These are phyloP conservation scores for Candida broadrunensis DNA, from an alignment of 805 yeast species.

Conservation along the genomic window DNA sequence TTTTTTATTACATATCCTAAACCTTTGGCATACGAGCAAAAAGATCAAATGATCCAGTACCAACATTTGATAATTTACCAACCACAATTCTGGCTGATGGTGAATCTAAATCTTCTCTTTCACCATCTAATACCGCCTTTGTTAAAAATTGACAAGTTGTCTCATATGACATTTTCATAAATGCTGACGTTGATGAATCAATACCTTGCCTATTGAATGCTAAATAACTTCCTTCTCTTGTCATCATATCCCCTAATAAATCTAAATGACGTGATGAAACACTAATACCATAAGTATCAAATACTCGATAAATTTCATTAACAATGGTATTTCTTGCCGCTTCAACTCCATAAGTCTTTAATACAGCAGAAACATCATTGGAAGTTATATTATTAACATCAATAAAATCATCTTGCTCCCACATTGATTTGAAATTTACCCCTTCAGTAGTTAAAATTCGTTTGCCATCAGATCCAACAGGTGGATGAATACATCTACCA, in stretches of 20 bases:
- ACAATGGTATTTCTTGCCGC: slow-evolving; percentile 98
- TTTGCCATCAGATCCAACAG: slow-evolving; percentile 55
- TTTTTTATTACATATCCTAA: too few relatives aligned
- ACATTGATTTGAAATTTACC: slow-evolving; percentile 95
- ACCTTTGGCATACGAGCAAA: slow-evolving; percentile 53
- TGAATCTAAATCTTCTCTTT: slow-evolving; percentile 79
- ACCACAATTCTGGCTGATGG: slow-evolving; percentile 93
- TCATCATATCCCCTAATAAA: slow-evolving; percentile 97
- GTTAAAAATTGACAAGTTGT: slow-evolving; percentile 97
- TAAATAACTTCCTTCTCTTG: slow-evolving; percentile 94
- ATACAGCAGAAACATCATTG: slow-evolving; percentile 88
- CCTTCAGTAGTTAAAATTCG: slow-evolving; percentile 93
- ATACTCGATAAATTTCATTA: slow-evolving; percentile 91
- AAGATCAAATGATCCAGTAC: slow-evolving; percentile 95
- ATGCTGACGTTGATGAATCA: slow-evolving; percentile 90
- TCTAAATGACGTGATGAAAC: slow-evolving; percentile 94
- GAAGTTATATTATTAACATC: slow-evolving; percentile 87
- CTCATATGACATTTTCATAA: slow-evolving; percentile 98
- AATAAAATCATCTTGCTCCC: slow-evolving; percentile 94
- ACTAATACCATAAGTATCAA: slow-evolving; percentile 92
- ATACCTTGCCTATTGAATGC: slow-evolving; percentile 99
- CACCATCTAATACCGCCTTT: slow-evolving; percentile 91
- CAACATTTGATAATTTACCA: slow-evolving; percentile 87
- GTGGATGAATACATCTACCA: slow-evolving; percentile 89
- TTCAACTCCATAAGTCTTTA: slow-evolving; percentile 94